Base-by-base conservation (phyloP, 1,284 basidiomycete species). In the Moniliophthora roreri region DNA sequence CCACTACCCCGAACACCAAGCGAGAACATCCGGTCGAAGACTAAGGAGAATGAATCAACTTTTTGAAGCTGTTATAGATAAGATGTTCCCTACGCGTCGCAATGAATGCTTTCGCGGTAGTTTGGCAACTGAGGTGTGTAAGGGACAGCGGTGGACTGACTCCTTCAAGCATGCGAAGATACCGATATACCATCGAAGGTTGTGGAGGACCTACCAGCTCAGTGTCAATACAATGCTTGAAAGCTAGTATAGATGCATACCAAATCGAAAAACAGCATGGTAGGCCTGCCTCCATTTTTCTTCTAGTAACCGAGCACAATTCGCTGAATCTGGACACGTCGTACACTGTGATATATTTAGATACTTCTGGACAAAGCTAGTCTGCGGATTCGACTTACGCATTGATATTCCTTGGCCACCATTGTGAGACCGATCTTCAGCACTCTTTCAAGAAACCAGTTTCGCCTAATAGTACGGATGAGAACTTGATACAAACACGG, bases 241-340 rank as follows among this genome's bases (percentile, higher is more conserved):
- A 34, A 21, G 48, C 40, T 23, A 53, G 51, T 41, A 59, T 15
- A 54, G 39, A 18, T 5, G 62, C 76, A 48, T 38, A 82, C 91
- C 93, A 67, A 94, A 96, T 41, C 93, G 82, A 66, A 93, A 93
- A 15, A 93, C 88, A 13, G 91, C 83, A 49, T 85, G 81, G 64
- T 95, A 95, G 0, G 92, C 93, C 62, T 90, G 88, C 39, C 85
- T 76, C 93, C 94, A 98, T 67, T 95, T 95, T 58, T 96, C 95
- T 63, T 96, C 93, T 7, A 98, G 79, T n/a, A 89, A 71, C n/a
- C 84, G 80, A 16, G 93, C 93, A 66, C 95, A 98, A 16, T 69
- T 78, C 0, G 78, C 53, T 1, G 91, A 75, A 60, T 97, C 94
- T 2, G 92, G 91, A 66, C 95, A 98, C 13, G 89, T 86, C 0